Base-by-base conservation (phyloP, 2,329 filamentous ascomycete species). In the Claviceps digitariae region DNA sequence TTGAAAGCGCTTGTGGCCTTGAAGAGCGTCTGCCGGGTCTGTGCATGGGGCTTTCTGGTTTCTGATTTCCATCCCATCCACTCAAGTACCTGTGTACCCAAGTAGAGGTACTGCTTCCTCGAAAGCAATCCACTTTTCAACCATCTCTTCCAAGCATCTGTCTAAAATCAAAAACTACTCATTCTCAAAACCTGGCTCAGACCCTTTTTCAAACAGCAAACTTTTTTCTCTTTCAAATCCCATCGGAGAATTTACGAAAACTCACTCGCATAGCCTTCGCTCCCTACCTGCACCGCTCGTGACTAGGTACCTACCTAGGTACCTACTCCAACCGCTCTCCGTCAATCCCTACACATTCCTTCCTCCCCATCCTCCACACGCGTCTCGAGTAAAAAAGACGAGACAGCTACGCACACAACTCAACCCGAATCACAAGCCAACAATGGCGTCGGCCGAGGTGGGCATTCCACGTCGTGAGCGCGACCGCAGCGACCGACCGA, bases 371-470 rank as follows among this genome's bases (percentile, higher is more conserved):
- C 36, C 34, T 52, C 23, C 36, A 44, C 46, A 9, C 51, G 27
- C 21, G 38, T 49, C 38, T 12, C 10, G 9, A 17, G 31, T 6
- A 21, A 21, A 20, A 4, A 1, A 27, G 7, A 27, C 17, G 34
- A 38, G 8, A 36, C 9, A 48, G 10, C 34, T 10, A 41, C 34
- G 34, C 34, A 13, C 20, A 25, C 27, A 12, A 15, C 34, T 43
- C 21, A 27, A 47, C 15, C 9, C 27, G 17, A 13, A 20, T 4
- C 25, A 25, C 4, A 27, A 40, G 41, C 20, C 50, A 47, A 62
- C 54, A 58, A 74, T 75, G 73, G 73, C 73, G 52, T 74, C 73
- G 59, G 71, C 72, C 60, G 67, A 73, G 54, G 67, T 70, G 57
- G 67, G 64, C 56, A 67, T 69, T 54, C 68, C 68, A 56, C 68